phyloP scores from a whole-genome alignment of 2,329 filamentous ascomycete genomes.

The Diaporthe citri region DNA sequence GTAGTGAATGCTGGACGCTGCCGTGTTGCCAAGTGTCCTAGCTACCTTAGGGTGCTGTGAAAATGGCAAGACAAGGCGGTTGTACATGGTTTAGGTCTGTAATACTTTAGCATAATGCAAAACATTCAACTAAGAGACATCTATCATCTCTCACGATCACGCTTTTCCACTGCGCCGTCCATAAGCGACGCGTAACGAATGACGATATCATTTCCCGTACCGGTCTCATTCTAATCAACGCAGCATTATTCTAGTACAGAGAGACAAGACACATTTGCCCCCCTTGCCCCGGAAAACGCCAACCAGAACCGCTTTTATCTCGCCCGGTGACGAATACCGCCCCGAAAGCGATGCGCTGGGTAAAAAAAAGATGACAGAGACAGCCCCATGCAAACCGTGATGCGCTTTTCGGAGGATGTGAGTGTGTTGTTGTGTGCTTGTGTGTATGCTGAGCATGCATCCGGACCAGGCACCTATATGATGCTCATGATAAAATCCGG shows the following conservation, averaged over 20 bases:
- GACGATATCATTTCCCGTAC: background rate
- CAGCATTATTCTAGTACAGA: conserved; percentile 20
- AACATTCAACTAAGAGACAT: background rate
- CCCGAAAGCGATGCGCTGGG: background rate
- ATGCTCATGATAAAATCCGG: background rate
- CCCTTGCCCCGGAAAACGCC: background rate
- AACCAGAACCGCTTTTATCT: background rate
- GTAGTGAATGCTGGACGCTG: background rate
- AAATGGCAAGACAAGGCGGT: background rate
- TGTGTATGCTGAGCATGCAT: background rate
- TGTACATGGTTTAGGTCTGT: background rate
- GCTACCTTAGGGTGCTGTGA: too few species aligned
- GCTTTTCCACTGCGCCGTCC: too few species aligned
- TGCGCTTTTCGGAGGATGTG: conserved; percentile 15
- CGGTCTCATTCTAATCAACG: background rate
- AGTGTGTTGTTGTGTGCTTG: background rate
- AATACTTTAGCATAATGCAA: background rate
- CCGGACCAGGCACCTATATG: background rate
- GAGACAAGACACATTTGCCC: background rate
- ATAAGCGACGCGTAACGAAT: background rate
- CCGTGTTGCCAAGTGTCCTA: background rate
- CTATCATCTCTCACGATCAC: background rate
- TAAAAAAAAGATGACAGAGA: background rate
- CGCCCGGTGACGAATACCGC: background rate
- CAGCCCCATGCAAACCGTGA: conserved; percentile 9